Evolutionary conservation across 768 basidiomycete genomes (phyloP), one percentile per base, ranked within the genome.

Genomic region (Leccinum uliginosum): DNA sequence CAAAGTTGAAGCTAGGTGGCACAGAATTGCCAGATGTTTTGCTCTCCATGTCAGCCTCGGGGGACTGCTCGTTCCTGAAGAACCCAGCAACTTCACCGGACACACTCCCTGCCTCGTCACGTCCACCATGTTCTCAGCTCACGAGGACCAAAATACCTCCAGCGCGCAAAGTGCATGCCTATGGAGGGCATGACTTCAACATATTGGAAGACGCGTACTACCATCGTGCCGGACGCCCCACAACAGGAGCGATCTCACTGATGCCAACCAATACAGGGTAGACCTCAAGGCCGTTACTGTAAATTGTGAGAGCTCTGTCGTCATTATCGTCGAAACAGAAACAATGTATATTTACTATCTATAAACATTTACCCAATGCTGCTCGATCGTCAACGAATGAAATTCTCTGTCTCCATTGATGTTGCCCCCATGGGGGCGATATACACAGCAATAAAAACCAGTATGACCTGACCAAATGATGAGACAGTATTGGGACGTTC

Each of bases 191-290:
- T n/a, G n/a, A n/a, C n/a, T n/a, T n/a, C n/a, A n/a, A n/a, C n/a
- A n/a, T n/a, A n/a, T n/a, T n/a, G n/a, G n/a, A n/a, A n/a, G n/a
- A n/a, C n/a, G n/a, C n/a, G n/a, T n/a, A n/a, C n/a, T n/a, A n/a
- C n/a, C n/a, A n/a, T n/a, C n/a, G n/a, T n/a, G n/a, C n/a, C n/a
- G n/a, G n/a, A n/a, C n/a, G n/a, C n/a, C n/a, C n/a, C n/a, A n/a
- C n/a, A n/a, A n/a, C n/a, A n/a, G n/a, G n/a, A 75, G 78, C 46
- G 55, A 64, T 1, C 77, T 76, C 23, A 88, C 88, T 0, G 91
- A 93, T 38, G 63, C 50, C 21, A 92, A 91, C 66, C 75, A 77
- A 6, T 80, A 80, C 72, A 77, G 92, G 17, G 24, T 82, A 9
- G 75, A 79, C 64, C 68, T 91, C 56, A 73, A 77, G 62, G 75